Evolutionary conservation across 2,329 filamentous ascomycete species (phyloP).

Genomic region (Graphiopsis chlorocephala): DNA sequence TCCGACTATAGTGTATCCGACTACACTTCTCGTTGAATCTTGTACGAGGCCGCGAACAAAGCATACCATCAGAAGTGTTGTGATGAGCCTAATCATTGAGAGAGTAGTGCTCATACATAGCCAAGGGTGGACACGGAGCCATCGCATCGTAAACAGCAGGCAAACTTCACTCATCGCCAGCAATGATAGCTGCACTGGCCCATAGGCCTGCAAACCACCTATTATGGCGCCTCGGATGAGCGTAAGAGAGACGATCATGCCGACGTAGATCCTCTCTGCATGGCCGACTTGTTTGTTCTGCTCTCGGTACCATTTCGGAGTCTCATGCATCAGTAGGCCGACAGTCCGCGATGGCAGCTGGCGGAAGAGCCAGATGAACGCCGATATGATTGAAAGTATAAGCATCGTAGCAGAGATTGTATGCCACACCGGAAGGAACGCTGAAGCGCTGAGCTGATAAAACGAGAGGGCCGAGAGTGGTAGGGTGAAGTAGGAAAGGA

Average conservation of each 20-base stretch:
- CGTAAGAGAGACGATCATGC: background rate
- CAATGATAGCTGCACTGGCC: background rate
- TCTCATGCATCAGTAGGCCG: background rate
- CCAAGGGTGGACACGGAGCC: background rate
- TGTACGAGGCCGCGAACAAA: background rate
- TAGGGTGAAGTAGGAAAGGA: slow-evolving; percentile 10
- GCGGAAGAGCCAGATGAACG: slow-evolving; percentile 12
- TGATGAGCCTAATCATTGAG: background rate
- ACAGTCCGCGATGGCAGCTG: background rate
- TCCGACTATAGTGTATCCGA: background rate
- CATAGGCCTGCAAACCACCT: slow-evolving; percentile 1
- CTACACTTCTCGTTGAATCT: background rate
- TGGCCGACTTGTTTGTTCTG: background rate
- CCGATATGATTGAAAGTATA: background rate
- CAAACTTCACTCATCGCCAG: background rate
- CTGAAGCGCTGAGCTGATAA: slow-evolving; percentile 2
- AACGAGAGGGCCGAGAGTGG: slow-evolving; percentile 6
- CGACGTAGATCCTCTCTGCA: background rate
- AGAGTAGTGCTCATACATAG: background rate
- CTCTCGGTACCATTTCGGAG: slow-evolving; percentile 11
- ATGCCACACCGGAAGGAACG: background rate
- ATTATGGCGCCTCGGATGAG: slow-evolving; percentile 6
- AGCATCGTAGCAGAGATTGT: slow-evolving; percentile 1
- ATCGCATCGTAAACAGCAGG: background rate
- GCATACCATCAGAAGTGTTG: background rate